Evolutionary conservation across 257 asterid genomes (phyloP).

Genomic region (Solanum clarkiae): DNA sequence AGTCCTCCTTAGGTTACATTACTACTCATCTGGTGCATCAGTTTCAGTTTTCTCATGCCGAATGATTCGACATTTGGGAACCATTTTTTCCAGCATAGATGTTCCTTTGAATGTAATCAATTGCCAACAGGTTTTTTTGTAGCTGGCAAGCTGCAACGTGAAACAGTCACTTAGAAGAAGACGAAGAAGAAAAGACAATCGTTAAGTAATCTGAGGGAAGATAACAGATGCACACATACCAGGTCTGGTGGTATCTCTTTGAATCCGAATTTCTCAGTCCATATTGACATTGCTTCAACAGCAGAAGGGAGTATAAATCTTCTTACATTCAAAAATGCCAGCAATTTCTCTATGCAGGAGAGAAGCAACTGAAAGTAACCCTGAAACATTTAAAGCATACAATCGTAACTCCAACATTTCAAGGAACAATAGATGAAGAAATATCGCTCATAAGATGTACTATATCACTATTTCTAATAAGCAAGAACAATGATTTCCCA

Average conservation of each 20-base stretch:
- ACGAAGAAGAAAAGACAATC: neutral
- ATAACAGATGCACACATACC: constrained; percentile 19
- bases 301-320: constrained; percentile 84
- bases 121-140: constrained; percentile 81
- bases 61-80: constrained; percentile 52
- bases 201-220: neutral
- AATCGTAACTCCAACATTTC: neutral
- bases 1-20: neutral
- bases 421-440: neutral
- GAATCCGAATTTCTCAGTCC: constrained; percentile 90
- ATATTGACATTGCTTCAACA: constrained; percentile 75
- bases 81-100: constrained; percentile 69
- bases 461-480: neutral
- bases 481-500: neutral
- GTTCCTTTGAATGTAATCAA: constrained; percentile 81
- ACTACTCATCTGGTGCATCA: constrained; percentile 5
- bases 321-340: constrained; percentile 54
- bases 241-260: constrained; percentile 48
- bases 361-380: constrained; percentile 78
- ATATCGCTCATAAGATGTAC: neutral
- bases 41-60: constrained; percentile 31
- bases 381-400: constrained; percentile 20
- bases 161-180: neutral
- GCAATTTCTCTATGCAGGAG: constrained; percentile 67
- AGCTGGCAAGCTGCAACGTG: constrained; percentile 50